Percentiles rank a stretch among this genome's conserved stretches.
Evolutionary conservation across 345 rosid genomes (phyloP).

Genomic region (Rhodomyrtus tomentosa): DNA sequence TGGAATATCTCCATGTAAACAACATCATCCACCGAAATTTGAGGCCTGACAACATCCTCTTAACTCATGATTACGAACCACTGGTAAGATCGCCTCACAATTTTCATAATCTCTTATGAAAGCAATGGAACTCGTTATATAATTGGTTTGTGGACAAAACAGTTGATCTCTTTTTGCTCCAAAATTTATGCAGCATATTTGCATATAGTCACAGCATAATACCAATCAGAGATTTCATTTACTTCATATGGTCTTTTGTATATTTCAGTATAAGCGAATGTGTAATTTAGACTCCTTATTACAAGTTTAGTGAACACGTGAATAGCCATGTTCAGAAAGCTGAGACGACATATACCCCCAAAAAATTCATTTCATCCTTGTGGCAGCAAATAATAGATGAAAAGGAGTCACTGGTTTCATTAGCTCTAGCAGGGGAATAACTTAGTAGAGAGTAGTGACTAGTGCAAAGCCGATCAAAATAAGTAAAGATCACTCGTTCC

Average conservation of each 20-base stretch:
- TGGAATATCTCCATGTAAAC: conserved; percentile 42
- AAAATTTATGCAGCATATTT: not conserved
- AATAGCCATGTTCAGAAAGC: too few species aligned
- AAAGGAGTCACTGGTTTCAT: not conserved
- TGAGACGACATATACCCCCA: not conserved
- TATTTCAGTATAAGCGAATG: not conserved
- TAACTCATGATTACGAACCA: conserved; percentile 39
- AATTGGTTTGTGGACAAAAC: not conserved
- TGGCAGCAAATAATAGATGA: not conserved
- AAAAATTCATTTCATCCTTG: not conserved
- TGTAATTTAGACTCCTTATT: not conserved
- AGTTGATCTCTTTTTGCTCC: not conserved
- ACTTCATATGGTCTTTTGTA: not conserved
- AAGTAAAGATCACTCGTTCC: not conserved
- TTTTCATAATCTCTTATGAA: not conserved
- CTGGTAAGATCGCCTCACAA: conserved; percentile 19
- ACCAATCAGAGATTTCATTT: not conserved
- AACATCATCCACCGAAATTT: conserved; percentile 43
- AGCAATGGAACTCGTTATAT: not conserved
- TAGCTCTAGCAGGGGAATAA: not conserved
- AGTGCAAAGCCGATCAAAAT: not conserved
- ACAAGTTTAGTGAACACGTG: not conserved
- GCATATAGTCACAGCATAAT: not conserved
- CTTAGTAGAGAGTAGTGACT: not conserved
- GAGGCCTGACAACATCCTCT: conserved; percentile 58